phyloP scores from a whole-genome alignment of 1,139 yeast genomes.

The Kodamaea ohmeri region DNA sequence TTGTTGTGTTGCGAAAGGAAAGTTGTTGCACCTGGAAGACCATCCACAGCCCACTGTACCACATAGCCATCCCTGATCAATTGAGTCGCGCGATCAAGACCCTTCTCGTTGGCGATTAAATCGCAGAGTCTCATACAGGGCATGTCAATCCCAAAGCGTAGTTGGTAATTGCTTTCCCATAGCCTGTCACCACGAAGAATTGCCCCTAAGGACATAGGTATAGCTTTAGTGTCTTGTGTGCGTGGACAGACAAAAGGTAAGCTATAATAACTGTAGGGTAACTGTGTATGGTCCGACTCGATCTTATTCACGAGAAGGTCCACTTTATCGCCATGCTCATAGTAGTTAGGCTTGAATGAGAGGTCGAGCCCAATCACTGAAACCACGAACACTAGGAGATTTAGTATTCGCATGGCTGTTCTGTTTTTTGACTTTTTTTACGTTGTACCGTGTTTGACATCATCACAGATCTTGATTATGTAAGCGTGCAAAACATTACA shows the following conservation, averaged over 20 bases:
- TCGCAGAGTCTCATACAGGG: constrained; percentile 70
- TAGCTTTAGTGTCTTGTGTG: constrained; percentile 48
- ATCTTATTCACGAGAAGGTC: constrained; percentile 74
- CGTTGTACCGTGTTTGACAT: neutral
- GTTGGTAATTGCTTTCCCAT: constrained; percentile 68
- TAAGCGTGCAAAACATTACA: too few species aligned
- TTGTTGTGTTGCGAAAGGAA: constrained; percentile 56
- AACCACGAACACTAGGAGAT: constrained; percentile 4
- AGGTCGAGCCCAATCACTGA: constrained; percentile 12
- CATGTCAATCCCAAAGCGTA: constrained; percentile 59
- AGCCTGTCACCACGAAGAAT: constrained; percentile 79
- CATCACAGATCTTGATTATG: constrained; percentile 1
- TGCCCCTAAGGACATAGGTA: constrained; percentile 72
- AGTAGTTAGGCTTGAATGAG: constrained; percentile 26
- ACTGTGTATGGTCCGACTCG: constrained; percentile 70
- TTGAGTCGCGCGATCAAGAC: constrained; percentile 54
- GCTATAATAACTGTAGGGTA: constrained; percentile 77
- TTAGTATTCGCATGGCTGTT: constrained; percentile 9
- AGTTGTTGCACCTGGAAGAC: constrained; percentile 86
- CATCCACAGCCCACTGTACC: constrained; percentile 83
- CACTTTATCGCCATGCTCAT: constrained; percentile 57
- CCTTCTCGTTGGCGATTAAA: constrained; percentile 49
- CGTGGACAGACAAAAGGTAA: constrained; percentile 83
- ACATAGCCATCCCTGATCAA: constrained; percentile 69
- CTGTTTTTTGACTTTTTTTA: neutral